These are phyloP conservation scores for Cadophora sp. DNA, from an alignment of 2,329 filamentous ascomycete genomes.

Conservation along the genomic window DNA sequence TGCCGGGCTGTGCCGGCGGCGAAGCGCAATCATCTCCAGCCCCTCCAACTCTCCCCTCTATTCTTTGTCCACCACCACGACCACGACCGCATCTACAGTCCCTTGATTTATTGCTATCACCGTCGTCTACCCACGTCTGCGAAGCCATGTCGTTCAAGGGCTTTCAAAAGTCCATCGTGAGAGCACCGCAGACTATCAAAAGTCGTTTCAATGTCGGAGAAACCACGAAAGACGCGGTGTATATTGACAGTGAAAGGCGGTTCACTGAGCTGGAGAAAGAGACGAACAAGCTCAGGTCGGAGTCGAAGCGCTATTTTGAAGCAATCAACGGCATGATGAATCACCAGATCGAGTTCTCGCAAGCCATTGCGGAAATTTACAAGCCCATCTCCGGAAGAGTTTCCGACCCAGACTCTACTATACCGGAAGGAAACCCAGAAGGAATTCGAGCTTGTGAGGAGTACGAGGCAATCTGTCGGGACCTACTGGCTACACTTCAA, in stretches of 20 bases:
- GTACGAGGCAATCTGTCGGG: conserved; percentile 89
- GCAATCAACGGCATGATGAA: conserved; percentile 97
- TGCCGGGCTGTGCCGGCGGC: too few species aligned
- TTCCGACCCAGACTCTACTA: conserved; percentile 87
- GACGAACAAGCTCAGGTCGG: conserved; percentile 96
- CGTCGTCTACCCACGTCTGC: conserved; percentile 23
- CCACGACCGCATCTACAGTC: background rate
- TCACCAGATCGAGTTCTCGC: conserved; percentile 98
- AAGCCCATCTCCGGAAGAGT: conserved; percentile 96
- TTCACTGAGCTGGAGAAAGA: conserved; percentile 94
- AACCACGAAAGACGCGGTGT: conserved; percentile 92
- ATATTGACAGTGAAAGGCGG: conserved; percentile 90
- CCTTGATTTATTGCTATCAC: background rate
- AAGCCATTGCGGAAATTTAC: conserved; percentile 95
- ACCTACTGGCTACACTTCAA: conserved; percentile 84
- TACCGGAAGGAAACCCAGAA: conserved; percentile 85
- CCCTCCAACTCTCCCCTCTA: background rate
- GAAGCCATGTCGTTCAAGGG: conserved; percentile 87
- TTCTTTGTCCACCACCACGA: background rate
- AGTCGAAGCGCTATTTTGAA: conserved; percentile 96
- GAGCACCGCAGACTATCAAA: conserved; percentile 93
- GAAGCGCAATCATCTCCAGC: too few species aligned
- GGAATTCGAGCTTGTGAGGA: conserved; percentile 96
- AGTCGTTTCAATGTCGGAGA: conserved; percentile 95
- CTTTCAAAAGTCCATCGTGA: conserved; percentile 85